Percentiles rank a stretch among this genome's conserved stretches.
phyloP scores from a whole-genome alignment of 1,139 yeast genomes.

The Pichia sp. region DNA sequence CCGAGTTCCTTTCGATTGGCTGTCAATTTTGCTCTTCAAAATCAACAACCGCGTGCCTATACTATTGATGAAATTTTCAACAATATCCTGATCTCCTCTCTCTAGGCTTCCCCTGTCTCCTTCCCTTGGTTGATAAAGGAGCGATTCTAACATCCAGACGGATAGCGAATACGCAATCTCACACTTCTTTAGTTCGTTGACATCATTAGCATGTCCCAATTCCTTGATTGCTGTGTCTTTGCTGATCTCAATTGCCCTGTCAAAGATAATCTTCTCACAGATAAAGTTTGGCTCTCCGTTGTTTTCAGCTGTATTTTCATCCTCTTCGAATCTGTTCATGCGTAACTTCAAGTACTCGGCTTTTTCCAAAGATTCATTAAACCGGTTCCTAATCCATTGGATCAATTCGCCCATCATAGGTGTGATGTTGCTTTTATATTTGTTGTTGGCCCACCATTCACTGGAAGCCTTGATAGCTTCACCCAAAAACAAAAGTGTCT shows the following conservation, averaged over 20 bases:
- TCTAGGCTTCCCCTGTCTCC: slow-evolving; percentile 46
- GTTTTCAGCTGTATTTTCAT: neutral
- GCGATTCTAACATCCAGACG: slow-evolving; percentile 90
- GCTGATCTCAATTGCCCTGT: slow-evolving; percentile 89
- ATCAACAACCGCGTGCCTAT: slow-evolving; percentile 66
- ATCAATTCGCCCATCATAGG: slow-evolving; percentile 70
- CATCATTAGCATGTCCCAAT: slow-evolving; percentile 40
- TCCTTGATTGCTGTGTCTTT: slow-evolving; percentile 88
- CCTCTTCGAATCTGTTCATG: slow-evolving; percentile 47
- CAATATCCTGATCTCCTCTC: slow-evolving; percentile 65
- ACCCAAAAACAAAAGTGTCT: slow-evolving; percentile 75
- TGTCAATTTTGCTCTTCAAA: slow-evolving; percentile 43
- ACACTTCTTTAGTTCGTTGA: slow-evolving; percentile 73
- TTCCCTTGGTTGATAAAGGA: slow-evolving; percentile 56
- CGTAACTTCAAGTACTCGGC: slow-evolving; percentile 71
- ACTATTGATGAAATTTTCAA: slow-evolving; percentile 71
- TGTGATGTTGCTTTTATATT: slow-evolving; percentile 34
- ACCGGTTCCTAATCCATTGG: slow-evolving; percentile 87
- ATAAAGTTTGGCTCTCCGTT: slow-evolving; percentile 30
- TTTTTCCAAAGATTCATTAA: slow-evolving; percentile 82
- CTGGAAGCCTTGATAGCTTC: slow-evolving; percentile 82
- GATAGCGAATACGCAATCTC: slow-evolving; percentile 88
- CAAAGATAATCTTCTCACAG: slow-evolving; percentile 84
- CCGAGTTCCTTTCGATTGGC: neutral
- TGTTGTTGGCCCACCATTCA: slow-evolving; percentile 74